Evolutionary conservation across 23 red algal species (phyloP).

Genomic region (Gracilaria domingensis): DNA sequence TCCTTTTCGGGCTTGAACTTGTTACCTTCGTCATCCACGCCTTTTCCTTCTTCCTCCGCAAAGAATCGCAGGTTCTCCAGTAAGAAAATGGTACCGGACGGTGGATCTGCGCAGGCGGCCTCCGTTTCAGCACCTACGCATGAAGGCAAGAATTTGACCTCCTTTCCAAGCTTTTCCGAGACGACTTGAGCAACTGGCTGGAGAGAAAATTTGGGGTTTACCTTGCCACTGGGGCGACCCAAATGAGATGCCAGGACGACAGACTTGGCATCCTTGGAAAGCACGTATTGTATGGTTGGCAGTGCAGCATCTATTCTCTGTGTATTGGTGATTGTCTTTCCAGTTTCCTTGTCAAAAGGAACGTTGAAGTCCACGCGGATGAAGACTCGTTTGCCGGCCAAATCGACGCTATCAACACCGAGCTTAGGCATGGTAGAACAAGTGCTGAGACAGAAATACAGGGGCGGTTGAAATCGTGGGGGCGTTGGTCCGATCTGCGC

Average conservation of each 20-base stretch:
- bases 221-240: slow-evolving; percentile 78
- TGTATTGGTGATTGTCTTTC: slow-evolving; percentile 84
- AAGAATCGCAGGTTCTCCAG: slow-evolving; percentile 94
- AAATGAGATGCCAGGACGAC: slow-evolving; percentile 94
- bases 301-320: slow-evolving; percentile 91
- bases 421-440: slow-evolving; percentile 62
- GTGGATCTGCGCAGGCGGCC: slow-evolving; percentile 72
- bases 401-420: slow-evolving; percentile 70
- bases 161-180: slow-evolving; percentile 46
- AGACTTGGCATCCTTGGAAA: slow-evolving; percentile 79
- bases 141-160: slow-evolving; percentile 79
- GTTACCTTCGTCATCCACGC: slow-evolving; percentile 78
- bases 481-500: background rate
- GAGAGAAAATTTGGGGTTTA: slow-evolving; percentile 81
- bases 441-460: background rate
- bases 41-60: slow-evolving; percentile 95
- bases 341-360: slow-evolving; percentile 94
- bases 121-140: slow-evolving; percentile 77
- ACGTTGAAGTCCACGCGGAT: slow-evolving; percentile 98
- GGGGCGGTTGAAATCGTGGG: background rate
- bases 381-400: slow-evolving; percentile 89
- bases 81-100: slow-evolving; percentile 83
- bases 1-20: slow-evolving; percentile 84
- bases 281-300: slow-evolving; percentile 85
- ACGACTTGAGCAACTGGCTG: slow-evolving; percentile 78